Base-by-base conservation (phyloP, 352 stramenopile genomes). In the Thalassiosira livingstoniorum region DNA sequence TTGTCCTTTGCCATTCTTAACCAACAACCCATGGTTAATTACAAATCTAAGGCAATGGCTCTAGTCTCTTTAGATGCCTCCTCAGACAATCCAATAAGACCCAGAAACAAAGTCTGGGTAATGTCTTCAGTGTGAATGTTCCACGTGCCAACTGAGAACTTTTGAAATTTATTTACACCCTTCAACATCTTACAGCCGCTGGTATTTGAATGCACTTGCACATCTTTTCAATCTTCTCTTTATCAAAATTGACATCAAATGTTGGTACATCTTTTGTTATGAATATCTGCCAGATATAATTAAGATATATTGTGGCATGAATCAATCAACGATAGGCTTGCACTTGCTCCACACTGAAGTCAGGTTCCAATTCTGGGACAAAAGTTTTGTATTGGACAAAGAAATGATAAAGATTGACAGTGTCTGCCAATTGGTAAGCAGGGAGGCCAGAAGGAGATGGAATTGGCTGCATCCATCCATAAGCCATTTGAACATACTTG, bases 51-150 rank as follows among this genome's bases (percentile, higher is more conserved):
- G 15, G n/a, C n/a, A n/a, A n/a, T n/a, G n/a, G n/a, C n/a, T n/a
- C n/a, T n/a, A n/a, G n/a, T n/a, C n/a, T n/a, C 31, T 32, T 34
- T 51, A 21, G 45, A 64, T 0, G 3, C 34, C 32, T 11, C 29
- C 31, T 74, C 65, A 11, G 43, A 18, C n/a, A 74, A n/a, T 62
- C 65, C 51, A 1, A 74, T n/a, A 15, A 74, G 23, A 0, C 65
- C 65, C 27, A 74, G 21, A 32, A 62, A 64, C 2, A 53, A 39
- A 18, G 51, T 51, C 21, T 34, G 23, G 2, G 43, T 64, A 1
- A 23, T 11, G n/a, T 64, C 51, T 15, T 51, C 31, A n/a, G 2
- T 37, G 2, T 1, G 29, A 11, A 18, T 31, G 34, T 74, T 62
- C 65, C 65, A 74, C n/a, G n/a, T n/a, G n/a, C n/a, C n/a, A n/a